A percentile compares a stretch with the other conserved stretches of the same genome.
phyloP scores from a whole-genome alignment of 331 rosid genomes.

The Arachis monticola region DNA sequence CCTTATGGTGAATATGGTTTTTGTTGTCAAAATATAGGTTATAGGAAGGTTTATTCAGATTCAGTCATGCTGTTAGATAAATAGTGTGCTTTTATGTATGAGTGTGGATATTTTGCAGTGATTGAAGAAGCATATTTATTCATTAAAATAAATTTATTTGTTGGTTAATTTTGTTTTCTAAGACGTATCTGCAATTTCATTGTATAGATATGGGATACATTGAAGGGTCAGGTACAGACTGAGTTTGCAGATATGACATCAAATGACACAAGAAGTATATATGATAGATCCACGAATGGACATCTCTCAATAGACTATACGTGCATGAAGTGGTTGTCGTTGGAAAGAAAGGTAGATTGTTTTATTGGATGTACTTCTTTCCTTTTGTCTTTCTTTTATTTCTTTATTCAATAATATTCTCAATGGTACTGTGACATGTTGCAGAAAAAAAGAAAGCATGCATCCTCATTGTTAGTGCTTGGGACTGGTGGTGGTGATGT shows the following conservation, averaged over 20 bases:
- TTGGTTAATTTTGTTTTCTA: too few species aligned
- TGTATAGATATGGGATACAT: slow-evolving; percentile 82
- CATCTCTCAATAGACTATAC: slow-evolving; percentile 94
- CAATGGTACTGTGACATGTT: slow-evolving; percentile 32
- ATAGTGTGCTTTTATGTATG: not conserved
- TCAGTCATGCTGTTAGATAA: not conserved
- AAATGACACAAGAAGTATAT: slow-evolving; percentile 52
- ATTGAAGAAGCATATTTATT: not conserved
- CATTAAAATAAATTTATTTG: not conserved
- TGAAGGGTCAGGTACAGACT: slow-evolving; percentile 83
- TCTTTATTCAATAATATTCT: not conserved
- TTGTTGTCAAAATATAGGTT: not conserved
- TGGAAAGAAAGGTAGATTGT: slow-evolving; percentile 65
- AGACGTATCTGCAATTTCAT: slow-evolving; percentile 28
- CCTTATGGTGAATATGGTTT: not conserved
- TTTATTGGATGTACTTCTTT: not conserved
- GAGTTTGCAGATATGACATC: slow-evolving; percentile 81
- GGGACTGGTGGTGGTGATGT: slow-evolving; percentile 96
- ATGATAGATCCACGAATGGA: slow-evolving; percentile 58
- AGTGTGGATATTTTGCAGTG: not conserved
- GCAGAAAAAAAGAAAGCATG: slow-evolving; percentile 83
- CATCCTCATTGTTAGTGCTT: slow-evolving; percentile 66
- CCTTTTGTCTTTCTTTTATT: not conserved
- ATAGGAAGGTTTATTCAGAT: not conserved
- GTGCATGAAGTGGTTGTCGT: slow-evolving; percentile 89